Base-by-base conservation (phyloP, 495 filamentous ascomycete genomes). In the Bacidia rubella region DNA sequence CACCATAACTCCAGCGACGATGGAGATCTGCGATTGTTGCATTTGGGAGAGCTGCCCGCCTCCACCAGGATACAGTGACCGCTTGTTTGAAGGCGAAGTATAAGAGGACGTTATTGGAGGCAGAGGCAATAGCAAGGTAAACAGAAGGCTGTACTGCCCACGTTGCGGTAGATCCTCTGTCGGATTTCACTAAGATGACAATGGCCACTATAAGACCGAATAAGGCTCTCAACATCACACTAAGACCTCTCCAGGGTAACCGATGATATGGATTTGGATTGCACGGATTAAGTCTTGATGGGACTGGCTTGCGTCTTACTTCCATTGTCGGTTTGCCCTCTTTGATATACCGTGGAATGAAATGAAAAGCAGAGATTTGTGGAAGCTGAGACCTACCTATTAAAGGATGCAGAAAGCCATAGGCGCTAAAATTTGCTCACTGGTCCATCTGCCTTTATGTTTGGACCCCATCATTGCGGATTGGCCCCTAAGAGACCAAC, bases 11-110 rank as follows among this genome's bases (percentile, higher is more conserved):
- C 54, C 54, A 57, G n/a, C 17, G 41, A 10, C 54, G 52, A 41
- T 57, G 52, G 3, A 57, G 38, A 49, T 57, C 54, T 3, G 20
- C 24, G 25, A 57, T 25, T 0, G 26, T 39, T 24, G 38, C 40
- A 10, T 44, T 44, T 35, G 32, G n/a, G 9, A 23, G 45, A 4
- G 52, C 49, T 7, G 54, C 52, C 10, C 29, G 11, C n/a, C 41
- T 22, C 54, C 54, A 57, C 54, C 54, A 57, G 38, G 53, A 24
- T 17, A 57, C 40, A 17, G 12, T 38, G 9, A 39, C 11, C 1
- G 54, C 54, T 21, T 57, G 24, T 21, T 39, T 17, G 7, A 57
- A 11, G 19, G 54, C 54, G 35, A 20, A 57, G 25, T 15, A n/a
- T 11, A 57, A 27, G 20, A 56, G 38, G 17, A 47, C 49, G 25